Conservation (phyloP, 495 filamentous ascomycete genomes). For the Neurospora pannonica region DNA sequence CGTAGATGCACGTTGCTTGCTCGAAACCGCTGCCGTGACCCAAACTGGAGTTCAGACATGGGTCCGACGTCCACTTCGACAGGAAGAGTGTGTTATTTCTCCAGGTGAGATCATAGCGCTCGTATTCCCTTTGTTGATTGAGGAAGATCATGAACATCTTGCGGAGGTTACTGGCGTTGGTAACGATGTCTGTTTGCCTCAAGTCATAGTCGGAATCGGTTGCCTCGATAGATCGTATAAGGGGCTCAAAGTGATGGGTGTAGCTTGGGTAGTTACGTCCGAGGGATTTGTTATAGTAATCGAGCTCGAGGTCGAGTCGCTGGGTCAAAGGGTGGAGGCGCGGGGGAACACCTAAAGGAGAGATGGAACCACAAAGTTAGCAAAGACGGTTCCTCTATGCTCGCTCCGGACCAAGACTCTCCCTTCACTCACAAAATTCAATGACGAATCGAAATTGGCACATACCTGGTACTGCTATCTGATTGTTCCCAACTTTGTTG, state of each 20-base stretch:
- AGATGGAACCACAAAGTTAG: background rate
- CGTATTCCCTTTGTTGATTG: background rate
- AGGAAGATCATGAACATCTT: constrained; percentile 15
- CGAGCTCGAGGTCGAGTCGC: background rate
- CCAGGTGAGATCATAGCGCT: constrained; percentile 16
- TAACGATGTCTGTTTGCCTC: constrained; percentile 6
- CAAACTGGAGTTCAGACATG: background rate
- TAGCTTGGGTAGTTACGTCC: background rate
- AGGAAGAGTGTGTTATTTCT: constrained; percentile 4
- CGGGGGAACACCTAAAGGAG: constrained; percentile 8
- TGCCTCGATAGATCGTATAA: constrained; percentile 10
- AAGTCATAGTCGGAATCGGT: constrained; percentile 6
- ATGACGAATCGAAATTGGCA: background rate
- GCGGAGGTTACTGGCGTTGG: constrained; percentile 15
- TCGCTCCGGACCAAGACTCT: background rate
- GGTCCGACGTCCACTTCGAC: constrained; percentile 14
- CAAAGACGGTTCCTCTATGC: background rate
- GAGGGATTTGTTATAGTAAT: constrained; percentile 1
- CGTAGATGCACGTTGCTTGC: constrained; percentile 11
- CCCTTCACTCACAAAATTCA: background rate
- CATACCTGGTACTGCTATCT: constrained; percentile 20
- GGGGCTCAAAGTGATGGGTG: constrained; percentile 12
- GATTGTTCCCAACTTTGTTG: constrained; percentile 12
- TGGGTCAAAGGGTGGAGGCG: constrained; percentile 5
- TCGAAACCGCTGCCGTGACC: constrained; percentile 18